Evolutionary conservation across 768 basidiomycete species (phyloP).

Genomic region (Phanerodontia chrysosporium): DNA sequence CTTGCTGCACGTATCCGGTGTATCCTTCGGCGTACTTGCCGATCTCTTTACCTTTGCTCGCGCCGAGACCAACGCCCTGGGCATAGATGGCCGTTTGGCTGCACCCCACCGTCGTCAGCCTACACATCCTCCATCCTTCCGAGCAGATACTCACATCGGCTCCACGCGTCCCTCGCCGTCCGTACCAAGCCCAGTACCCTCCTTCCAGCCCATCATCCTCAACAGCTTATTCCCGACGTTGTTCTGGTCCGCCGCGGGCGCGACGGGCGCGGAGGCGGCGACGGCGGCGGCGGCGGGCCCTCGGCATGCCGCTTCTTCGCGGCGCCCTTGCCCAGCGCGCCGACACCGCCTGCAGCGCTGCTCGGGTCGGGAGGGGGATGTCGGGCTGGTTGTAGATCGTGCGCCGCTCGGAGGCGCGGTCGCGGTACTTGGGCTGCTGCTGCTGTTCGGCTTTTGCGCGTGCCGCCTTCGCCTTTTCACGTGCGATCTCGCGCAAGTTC

Average conservation of each 20-base stretch:
- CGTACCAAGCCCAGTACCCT: slow-evolving; percentile 82
- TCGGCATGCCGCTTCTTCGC: slow-evolving; percentile 47
- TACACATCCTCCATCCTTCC: slow-evolving; percentile 5
- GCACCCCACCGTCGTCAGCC: background rate
- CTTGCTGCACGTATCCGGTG: slow-evolving; percentile 24
- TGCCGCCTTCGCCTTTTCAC: slow-evolving; percentile 53
- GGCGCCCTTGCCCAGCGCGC: slow-evolving; percentile 42
- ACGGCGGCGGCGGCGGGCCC: slow-evolving; percentile 56
- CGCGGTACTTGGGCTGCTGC: slow-evolving; percentile 82
- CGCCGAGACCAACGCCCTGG: slow-evolving; percentile 87
- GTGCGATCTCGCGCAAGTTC: slow-evolving; percentile 67
- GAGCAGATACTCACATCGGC: slow-evolving; percentile 59
- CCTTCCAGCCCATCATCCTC: slow-evolving; percentile 98
- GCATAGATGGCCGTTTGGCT: slow-evolving; percentile 85
- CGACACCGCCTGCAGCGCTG: background rate
- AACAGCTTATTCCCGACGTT: slow-evolving; percentile 92
- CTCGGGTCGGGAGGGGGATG: slow-evolving; percentile 61
- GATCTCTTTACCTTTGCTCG: slow-evolving; percentile 83
- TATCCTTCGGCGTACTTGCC: slow-evolving; percentile 29
- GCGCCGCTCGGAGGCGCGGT: slow-evolving; percentile 90
- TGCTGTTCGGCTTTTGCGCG: slow-evolving; percentile 32
- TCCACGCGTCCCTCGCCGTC: slow-evolving; percentile 83
- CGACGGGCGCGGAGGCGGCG: slow-evolving; percentile 60
- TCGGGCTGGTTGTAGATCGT: slow-evolving; percentile 91
- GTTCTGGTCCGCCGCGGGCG: slow-evolving; percentile 73